Evolutionary conservation across 495 filamentous ascomycete species (phyloP).

Genomic region (Rusavskia elegans): DNA sequence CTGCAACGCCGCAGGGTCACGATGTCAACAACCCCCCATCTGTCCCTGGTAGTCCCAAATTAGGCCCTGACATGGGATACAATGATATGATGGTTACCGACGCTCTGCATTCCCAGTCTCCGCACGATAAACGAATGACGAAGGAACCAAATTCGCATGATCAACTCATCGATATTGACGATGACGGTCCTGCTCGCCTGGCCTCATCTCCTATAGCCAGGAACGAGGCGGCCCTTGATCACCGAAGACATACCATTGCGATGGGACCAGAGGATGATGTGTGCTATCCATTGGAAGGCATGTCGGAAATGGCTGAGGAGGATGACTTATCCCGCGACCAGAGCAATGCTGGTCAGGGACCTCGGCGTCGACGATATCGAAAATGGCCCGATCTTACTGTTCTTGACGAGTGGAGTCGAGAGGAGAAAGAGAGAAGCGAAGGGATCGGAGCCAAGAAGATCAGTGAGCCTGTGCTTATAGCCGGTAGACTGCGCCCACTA

Average conservation of each 20-base stretch:
- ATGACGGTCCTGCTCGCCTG: constrained; percentile 16
- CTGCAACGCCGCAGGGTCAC: constrained; percentile 31
- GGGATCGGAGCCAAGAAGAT: constrained; percentile 82
- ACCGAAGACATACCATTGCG: constrained; percentile 34
- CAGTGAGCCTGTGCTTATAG: constrained; percentile 81
- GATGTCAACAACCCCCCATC: constrained; percentile 97
- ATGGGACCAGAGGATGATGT: constrained; percentile 69
- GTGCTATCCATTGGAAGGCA: constrained; percentile 69
- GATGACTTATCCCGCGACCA: constrained; percentile 36
- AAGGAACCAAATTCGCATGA: constrained; percentile 26
- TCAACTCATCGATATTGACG: constrained; percentile 43
- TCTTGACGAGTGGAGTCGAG: constrained; percentile 76
- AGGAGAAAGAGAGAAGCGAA: constrained; percentile 78
- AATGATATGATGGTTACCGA: constrained; percentile 64
- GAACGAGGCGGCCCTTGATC: constrained; percentile 20
- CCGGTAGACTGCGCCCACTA: constrained; percentile 70
- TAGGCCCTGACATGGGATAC: constrained; percentile 47
- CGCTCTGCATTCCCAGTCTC: constrained; percentile 28
- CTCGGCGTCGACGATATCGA: constrained; percentile 36
- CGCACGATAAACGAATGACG: constrained; percentile 28
- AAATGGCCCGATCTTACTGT: constrained; percentile 58
- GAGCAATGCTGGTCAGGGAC: constrained; percentile 20
- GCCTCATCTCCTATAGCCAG: constrained; percentile 14
- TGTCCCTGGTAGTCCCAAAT: constrained; percentile 58
- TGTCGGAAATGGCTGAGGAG: constrained; percentile 68